Evolutionary conservation across 257 asterid species (phyloP).

Genomic region (Leonotis leonurus): DNA sequence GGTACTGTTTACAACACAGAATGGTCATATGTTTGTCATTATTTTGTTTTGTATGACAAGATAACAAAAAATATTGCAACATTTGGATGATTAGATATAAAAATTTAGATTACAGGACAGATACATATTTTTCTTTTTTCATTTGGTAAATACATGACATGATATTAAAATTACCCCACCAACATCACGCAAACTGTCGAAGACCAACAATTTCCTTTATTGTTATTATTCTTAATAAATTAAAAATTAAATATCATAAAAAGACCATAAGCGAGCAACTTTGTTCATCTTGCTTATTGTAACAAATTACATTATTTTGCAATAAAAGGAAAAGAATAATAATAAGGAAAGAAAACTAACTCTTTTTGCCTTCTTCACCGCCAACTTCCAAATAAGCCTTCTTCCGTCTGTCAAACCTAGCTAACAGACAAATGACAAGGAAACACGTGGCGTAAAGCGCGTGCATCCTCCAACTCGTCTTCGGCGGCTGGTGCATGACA

Average conservation of each 20-base stretch:
- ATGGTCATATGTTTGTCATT: too few species aligned
- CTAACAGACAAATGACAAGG: slow-evolving; percentile 57
- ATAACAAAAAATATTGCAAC: too few species aligned
- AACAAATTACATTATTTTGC: slow-evolving; percentile 2
- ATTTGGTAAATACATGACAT: too few species aligned
- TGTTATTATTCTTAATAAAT: slow-evolving; percentile 16
- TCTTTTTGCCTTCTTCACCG: slow-evolving; percentile 73
- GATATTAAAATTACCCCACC: too few species aligned
- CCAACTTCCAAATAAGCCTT: slow-evolving; percentile 70
- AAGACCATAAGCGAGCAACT: slow-evolving; percentile 16
- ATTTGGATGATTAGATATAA: too few species aligned
- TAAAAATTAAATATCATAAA: slow-evolving; percentile 11
- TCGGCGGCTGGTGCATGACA: slow-evolving; percentile 76
- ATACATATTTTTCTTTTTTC: too few species aligned
- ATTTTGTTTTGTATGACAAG: too few species aligned
- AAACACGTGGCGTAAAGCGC: slow-evolving; percentile 80
- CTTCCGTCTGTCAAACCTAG: slow-evolving; percentile 57
- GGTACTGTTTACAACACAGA: too few species aligned
- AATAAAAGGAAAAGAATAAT: not conserved
- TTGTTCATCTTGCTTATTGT: slow-evolving; percentile 10
- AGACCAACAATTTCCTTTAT: slow-evolving; percentile 10
- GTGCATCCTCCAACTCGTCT: slow-evolving; percentile 71
- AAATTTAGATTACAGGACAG: too few species aligned
- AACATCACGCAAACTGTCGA: too few species aligned
- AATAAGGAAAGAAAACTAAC: slow-evolving; percentile 7